Percentiles rank a stretch among this genome's conserved stretches.
Conservation (phyloP, 192 early-diverging fungal genomes). For the Podila clonocystis region DNA sequence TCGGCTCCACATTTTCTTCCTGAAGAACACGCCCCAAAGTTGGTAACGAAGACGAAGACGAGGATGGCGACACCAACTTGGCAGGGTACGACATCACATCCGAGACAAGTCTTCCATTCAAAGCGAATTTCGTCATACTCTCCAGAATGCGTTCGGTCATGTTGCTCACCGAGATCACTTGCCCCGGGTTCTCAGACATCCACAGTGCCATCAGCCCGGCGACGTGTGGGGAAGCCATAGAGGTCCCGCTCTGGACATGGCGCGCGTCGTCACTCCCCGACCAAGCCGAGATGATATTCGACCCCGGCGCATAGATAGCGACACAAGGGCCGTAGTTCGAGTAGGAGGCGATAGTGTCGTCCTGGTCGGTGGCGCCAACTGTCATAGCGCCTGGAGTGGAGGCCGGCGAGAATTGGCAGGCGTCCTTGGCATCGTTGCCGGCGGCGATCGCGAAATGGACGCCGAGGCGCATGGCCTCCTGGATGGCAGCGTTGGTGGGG, state of each 20-base stretch:
- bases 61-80: neutral
- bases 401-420: slow-evolving; percentile 66
- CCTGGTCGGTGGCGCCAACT: slow-evolving; percentile 69
- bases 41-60: neutral
- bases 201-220: slow-evolving; percentile 63
- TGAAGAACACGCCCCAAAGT: neutral
- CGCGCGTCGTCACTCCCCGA: slow-evolving; percentile 64
- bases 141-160: slow-evolving; percentile 37
- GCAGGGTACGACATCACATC: neutral
- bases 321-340: slow-evolving; percentile 70
- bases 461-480: slow-evolving; percentile 57
- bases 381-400: slow-evolving; percentile 61
- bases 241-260: slow-evolving; percentile 75
- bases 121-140: slow-evolving; percentile 31
- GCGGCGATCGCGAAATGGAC: slow-evolving; percentile 66
- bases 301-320: slow-evolving; percentile 64
- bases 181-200: slow-evolving; percentile 35
- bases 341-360: slow-evolving; percentile 65
- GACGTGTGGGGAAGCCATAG: slow-evolving; percentile 84
- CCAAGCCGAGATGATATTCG: slow-evolving; percentile 67
- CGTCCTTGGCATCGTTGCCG: slow-evolving; percentile 68
- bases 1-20: neutral
- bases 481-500: slow-evolving; percentile 59
- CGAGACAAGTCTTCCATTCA: slow-evolving; percentile 11
- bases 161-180: slow-evolving; percentile 31